Base-by-base conservation (phyloP, 176 grass and related monocot species). In the Oryza officinalis region DNA sequence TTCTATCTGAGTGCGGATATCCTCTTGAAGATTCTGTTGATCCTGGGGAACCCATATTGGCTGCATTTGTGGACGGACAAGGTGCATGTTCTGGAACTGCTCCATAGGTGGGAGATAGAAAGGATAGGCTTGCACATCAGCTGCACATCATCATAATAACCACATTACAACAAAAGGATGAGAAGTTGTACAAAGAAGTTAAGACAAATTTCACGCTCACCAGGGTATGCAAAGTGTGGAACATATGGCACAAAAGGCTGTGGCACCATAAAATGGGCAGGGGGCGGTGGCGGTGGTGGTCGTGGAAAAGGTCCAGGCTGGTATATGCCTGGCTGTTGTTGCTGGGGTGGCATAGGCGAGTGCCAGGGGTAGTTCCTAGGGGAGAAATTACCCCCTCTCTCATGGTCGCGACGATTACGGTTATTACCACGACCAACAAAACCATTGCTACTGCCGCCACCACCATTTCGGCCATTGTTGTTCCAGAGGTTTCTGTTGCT, bases 1-100 rank as follows among this genome's bases (percentile, higher is more conserved):
- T 18, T 98, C 93, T 13, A 98, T 95, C 54, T 98, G 96, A 20
- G 7, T 60, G 9, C 77, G 75, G 50, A 98, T 91, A 17, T 78
- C 23, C 26, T 52, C 69, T 23, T 87, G 79, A 18, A 89, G 59
- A 77, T 77, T 94, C 63, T 14, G 75, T 18, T 87, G 79, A 25
- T 79, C 74, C 6, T 86, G 84, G 10, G 65, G 88, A 78, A 57
- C 41, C 54, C 72, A 79, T 47, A 80, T 57, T 6, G 81, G 41
- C 14, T 90, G 84, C 28, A 85, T 71, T 52, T 87, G 91, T 15
- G 77, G 88, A 17, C 77, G 65, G 63, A 83, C 20, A 61, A 83
- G 80, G 79, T 81, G 27, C 72, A 89, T 83, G 87, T 89, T 94
- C 43, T 88, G 87, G 28, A 91, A 77, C 32, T 88, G 80, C 47